Percentiles rank a stretch among this genome's conserved stretches.
These are phyloP conservation scores for Geosmithia flava DNA, from an alignment of 2,329 filamentous ascomycete species.

Conservation along the genomic window DNA sequence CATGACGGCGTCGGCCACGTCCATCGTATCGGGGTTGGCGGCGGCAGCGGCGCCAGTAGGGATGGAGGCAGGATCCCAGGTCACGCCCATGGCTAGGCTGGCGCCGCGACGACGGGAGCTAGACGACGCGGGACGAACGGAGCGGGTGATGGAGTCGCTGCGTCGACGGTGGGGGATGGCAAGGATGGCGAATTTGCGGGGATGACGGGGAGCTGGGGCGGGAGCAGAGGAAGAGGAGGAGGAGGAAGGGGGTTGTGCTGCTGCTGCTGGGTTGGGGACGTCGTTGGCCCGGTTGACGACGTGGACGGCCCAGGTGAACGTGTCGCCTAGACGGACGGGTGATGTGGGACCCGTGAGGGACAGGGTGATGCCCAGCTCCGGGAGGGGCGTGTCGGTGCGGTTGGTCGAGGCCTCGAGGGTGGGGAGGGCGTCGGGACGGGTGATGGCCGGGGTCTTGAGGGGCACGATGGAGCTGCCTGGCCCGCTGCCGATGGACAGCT, in stretches of 20 bases:
- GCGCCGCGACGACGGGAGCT: constrained; percentile 17
- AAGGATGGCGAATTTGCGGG: constrained; percentile 58
- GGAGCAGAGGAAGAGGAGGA: no score
- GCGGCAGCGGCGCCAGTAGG: background rate
- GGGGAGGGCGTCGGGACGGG: constrained; percentile 47
- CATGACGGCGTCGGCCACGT: constrained; percentile 52
- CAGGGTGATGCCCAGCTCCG: constrained; percentile 61
- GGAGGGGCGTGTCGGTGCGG: constrained; percentile 31
- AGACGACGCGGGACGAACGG: constrained; percentile 40
- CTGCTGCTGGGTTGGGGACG: background rate
- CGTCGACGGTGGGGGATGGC: constrained; percentile 53
- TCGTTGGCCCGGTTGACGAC: constrained; percentile 51
- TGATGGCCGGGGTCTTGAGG: constrained; percentile 43
- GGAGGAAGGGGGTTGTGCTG: no score
- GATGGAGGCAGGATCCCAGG: background rate
- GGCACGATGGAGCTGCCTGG: constrained; percentile 31
- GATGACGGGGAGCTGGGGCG: constrained; percentile 15
- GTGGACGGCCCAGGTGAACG: constrained; percentile 63
- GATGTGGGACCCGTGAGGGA: constrained; percentile 53
- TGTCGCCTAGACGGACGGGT: constrained; percentile 47
- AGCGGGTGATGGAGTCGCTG: constrained; percentile 32
- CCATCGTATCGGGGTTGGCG: constrained; percentile 11
- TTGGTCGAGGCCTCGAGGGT: constrained; percentile 40
- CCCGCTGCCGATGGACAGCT: constrained; percentile 40
- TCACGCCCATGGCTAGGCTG: background rate